Base-by-base conservation (phyloP, 2,329 filamentous ascomycete species). In the Nothophaeocryptopus gaeumannii region DNA sequence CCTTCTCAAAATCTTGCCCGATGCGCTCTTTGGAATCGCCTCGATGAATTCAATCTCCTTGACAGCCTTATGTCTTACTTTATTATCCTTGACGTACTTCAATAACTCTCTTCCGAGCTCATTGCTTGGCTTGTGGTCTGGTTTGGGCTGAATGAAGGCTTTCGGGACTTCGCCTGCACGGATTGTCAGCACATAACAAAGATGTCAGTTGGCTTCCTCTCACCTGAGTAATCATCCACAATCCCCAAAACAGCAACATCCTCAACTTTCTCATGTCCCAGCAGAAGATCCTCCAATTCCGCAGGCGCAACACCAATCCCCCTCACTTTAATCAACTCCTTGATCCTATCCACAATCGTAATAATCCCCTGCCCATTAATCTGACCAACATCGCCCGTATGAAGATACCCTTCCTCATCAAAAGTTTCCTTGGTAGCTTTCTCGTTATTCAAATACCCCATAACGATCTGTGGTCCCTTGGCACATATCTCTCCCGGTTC, bases 401-500 rank as follows among this genome's bases (percentile, higher is more conserved):
- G 76, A 58, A 78, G 79, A 45, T 56, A 60, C 14, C 55, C 55
- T 41, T 60, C 75, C 0, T 58, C 54, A 53, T 81, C 77, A 54
- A 76, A 80, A 0, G 74, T 71, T n/a, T 70, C 58, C 1, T 66
- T 61, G 36, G 79, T 81, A 1, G 78, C 78, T 29, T 70, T 62
- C 1, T 69, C 56, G 40, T 80, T 78, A 40, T 78, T 72, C 53
- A 76, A 74, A 58, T 83, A 83, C 0, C 78, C 78, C 3, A 69
- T 72, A 2, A 78, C 75, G 2, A 82, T 69, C 2, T 73, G 76
- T 0, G 78, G 78, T 0, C 79, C 78, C 9, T 77, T 70, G 2
- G 80, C 70, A 56, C 77, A 80, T 2, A 82, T 61, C 59, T 82
- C 79, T 3, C 80, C 79, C 1, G 76, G 70, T 59, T 83, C 72